Percentiles rank a stretch among this genome's conserved stretches.
Conservation (phyloP, 768 basidiomycete species). For the Termitomyces sp. region DNA sequence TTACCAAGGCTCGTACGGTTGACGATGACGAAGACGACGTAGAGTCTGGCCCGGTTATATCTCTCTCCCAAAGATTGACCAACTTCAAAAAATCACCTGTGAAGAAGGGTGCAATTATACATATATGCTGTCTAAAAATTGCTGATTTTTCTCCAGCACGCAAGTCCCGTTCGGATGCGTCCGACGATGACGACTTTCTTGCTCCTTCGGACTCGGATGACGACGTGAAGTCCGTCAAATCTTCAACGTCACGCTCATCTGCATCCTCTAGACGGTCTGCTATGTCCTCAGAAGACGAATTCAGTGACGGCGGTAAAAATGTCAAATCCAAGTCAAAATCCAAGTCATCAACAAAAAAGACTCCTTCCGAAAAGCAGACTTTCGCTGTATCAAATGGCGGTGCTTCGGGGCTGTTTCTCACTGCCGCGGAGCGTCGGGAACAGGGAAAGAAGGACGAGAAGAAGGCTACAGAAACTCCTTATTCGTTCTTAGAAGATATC, state of each 20-base stretch:
- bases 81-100: constrained; percentile 60
- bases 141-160: constrained; percentile 24
- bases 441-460: constrained; percentile 80
- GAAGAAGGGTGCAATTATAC: constrained; percentile 40
- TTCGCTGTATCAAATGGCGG: constrained; percentile 12
- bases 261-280: constrained; percentile 39
- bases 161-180: constrained; percentile 33
- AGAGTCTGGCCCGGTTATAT: constrained; percentile 26
- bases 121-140: neutral
- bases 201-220: constrained; percentile 60
- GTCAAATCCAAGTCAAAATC: constrained; percentile 28
- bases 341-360: constrained; percentile 21
- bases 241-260: constrained; percentile 47
- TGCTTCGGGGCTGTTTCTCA: constrained; percentile 51
- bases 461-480: constrained; percentile 72
- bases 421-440: constrained; percentile 74
- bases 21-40: constrained; percentile 52
- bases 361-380: constrained; percentile 20
- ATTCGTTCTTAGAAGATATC: constrained; percentile 63
- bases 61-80: constrained; percentile 56
- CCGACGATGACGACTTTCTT: constrained; percentile 69
- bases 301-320: constrained; percentile 34
- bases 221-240: constrained; percentile 41
- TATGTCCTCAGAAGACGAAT: constrained; percentile 27
- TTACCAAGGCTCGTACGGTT: constrained; percentile 39